These are phyloP conservation scores for Quercus dentata DNA, from an alignment of 306 rosid species.

Conservation along the genomic window DNA sequence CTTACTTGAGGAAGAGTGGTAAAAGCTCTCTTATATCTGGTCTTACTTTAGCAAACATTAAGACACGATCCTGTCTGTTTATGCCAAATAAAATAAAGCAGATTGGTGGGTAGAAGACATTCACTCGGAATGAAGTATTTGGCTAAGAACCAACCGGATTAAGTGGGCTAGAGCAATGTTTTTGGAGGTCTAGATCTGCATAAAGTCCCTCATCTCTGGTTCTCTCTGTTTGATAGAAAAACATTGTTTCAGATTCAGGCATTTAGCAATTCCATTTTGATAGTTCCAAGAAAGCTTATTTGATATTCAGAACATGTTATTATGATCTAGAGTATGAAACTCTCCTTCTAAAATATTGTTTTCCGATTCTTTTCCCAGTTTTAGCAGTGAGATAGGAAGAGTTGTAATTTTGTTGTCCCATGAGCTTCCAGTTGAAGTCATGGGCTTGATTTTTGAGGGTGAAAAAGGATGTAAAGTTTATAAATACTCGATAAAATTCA, in stretches of 20 bases:
- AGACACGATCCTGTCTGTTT: not conserved
- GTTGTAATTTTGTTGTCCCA: not conserved
- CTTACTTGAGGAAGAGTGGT: conserved; percentile 16
- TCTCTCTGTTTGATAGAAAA: not conserved
- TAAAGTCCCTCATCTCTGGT: not conserved
- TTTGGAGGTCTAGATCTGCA: conserved; percentile 3
- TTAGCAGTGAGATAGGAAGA: not conserved
- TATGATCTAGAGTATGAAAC: not conserved
- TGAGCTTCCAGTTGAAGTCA: not conserved
- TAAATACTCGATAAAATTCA: no score
- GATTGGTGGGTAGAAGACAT: not conserved
- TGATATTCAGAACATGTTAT: not conserved
- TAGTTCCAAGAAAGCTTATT: not conserved
- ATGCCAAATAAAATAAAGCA: not conserved
- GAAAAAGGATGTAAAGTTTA: no score
- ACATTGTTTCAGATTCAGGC: not conserved
- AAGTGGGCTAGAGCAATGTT: not conserved
- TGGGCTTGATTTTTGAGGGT: no score
- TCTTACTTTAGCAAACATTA: not conserved
- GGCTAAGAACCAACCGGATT: not conserved
- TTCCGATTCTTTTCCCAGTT: not conserved
- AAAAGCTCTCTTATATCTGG: not conserved
- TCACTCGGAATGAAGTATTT: not conserved
- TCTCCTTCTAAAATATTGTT: not conserved
- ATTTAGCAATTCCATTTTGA: not conserved